These are phyloP conservation scores for Coprinopsis marcescibilis DNA, from an alignment of 768 basidiomycete genomes.

Conservation along the genomic window DNA sequence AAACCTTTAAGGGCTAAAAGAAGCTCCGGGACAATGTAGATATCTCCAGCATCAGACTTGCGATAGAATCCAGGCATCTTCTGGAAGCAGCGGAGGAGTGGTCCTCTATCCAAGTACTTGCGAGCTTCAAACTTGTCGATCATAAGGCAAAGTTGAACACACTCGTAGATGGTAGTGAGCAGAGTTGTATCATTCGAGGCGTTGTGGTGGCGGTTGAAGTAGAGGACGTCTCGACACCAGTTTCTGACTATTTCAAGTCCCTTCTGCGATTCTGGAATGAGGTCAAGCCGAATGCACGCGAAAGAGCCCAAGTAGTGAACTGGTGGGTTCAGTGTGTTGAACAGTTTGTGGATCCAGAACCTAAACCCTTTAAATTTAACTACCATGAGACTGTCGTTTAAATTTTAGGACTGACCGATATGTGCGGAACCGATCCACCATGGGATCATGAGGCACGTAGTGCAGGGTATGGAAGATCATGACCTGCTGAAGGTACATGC, in stretches of 20 bases:
- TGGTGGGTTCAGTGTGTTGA: constrained; percentile 46
- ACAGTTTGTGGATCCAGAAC: constrained; percentile 40
- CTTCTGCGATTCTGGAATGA: constrained; percentile 34
- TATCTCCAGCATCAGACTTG: constrained; percentile 6
- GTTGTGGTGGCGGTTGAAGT: constrained; percentile 21
- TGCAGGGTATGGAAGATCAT: constrained; percentile 13
- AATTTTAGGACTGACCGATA: constrained; percentile 12
- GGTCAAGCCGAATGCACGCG: constrained; percentile 25
- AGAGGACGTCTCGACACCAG: constrained; percentile 42
- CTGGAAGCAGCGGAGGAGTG: constrained; percentile 17
- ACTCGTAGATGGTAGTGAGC: constrained; percentile 36
- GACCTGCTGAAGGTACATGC: constrained; percentile 18
- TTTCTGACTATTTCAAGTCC: constrained; percentile 32
- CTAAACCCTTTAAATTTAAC: constrained; percentile 24
- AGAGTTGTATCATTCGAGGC: constrained; percentile 24
- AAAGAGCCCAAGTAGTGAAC: constrained; percentile 40
- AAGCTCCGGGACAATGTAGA: constrained; percentile 19
- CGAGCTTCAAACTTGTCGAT: constrained; percentile 31
- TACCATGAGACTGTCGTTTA: not conserved
- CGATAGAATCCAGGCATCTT: constrained; percentile 3
- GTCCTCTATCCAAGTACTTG: constrained; percentile 26
- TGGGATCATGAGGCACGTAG: constrained; percentile 18
- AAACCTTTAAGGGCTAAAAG: constrained; percentile 21
- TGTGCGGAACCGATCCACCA: not conserved
- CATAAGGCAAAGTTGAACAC: constrained; percentile 29